phyloP scores from a whole-genome alignment of 306 rosid species.

The Erythrophleum fordii region DNA sequence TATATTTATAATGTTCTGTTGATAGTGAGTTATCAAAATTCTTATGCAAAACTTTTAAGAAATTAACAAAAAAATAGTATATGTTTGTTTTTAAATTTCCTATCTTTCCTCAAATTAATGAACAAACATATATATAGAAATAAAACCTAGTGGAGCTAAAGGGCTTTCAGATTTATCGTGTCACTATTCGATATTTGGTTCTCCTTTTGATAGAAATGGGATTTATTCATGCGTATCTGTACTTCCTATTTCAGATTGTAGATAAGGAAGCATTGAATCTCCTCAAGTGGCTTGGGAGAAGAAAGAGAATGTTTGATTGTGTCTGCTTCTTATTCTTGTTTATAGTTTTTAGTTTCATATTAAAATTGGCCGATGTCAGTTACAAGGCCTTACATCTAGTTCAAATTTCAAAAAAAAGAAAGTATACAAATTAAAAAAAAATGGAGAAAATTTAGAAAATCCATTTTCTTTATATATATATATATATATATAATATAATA shows the following conservation, averaged over 20 bases:
- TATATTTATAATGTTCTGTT: constrained; percentile 30
- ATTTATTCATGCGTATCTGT: constrained; percentile 29
- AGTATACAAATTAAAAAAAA: no score
- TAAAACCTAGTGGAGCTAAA: constrained; percentile 11
- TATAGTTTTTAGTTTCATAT: no score
- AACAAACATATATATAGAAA: neutral
- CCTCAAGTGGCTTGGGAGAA: constrained; percentile 92
- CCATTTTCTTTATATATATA: no score
- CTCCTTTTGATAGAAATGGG: constrained; percentile 8
- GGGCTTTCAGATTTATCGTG: constrained; percentile 30
- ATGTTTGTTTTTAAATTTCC: neutral
- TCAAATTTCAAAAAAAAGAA: no score
- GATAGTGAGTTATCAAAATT: neutral
- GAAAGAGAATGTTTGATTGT: no score
- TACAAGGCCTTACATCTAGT: no score
- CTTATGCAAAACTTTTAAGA: constrained; percentile 8
- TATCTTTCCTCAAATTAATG: constrained; percentile 11
- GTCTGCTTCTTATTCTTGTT: no score
- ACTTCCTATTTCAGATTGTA: constrained; percentile 53
- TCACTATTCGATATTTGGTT: constrained; percentile 23
- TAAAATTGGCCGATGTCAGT: no score
- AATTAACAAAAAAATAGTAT: constrained; percentile 22
- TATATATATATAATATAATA: no score
- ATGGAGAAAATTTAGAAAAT: no score
- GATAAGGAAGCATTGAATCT: constrained; percentile 77